Percentiles rank a stretch among this genome's conserved stretches.
These are phyloP conservation scores for Mycena crocata DNA, from an alignment of 768 basidiomycete species.

Conservation along the genomic window DNA sequence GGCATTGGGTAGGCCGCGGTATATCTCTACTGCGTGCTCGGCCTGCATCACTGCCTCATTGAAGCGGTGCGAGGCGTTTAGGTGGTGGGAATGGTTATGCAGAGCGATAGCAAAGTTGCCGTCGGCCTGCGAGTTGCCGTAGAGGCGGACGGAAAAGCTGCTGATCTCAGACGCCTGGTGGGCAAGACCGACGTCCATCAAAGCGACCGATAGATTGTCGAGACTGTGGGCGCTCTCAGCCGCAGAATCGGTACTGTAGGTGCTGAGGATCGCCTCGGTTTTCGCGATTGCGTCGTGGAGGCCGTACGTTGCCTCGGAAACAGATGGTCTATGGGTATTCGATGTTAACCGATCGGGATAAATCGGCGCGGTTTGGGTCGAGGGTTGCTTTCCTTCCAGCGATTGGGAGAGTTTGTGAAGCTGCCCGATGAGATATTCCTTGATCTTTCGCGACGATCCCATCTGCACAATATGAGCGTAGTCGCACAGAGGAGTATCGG, in stretches of 20 bases:
- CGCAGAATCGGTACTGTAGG: not conserved
- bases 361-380: not conserved
- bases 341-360: conserved; percentile 3
- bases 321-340: not conserved
- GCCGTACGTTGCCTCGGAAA: not conserved
- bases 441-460: not conserved
- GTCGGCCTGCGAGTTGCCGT: not conserved
- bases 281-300: not conserved
- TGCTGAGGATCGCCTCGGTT: not conserved
- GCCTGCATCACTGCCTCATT: not conserved
- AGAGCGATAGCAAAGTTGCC: conserved; percentile 16
- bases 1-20: not conserved
- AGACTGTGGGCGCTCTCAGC: conserved; percentile 4
- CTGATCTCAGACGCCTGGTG: conserved; percentile 14
- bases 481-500: no score
- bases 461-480: not conserved
- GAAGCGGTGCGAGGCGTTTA: not conserved
- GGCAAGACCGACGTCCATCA: conserved; percentile 16
- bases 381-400: not conserved
- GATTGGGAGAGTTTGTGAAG: conserved; percentile 1
- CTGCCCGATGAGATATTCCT: conserved; percentile 1
- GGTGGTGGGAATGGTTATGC: conserved; percentile 13
- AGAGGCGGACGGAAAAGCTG: conserved; percentile 12
- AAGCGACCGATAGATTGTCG: conserved; percentile 11
- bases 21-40: conserved; percentile 1